Evolutionary conservation across 192 early-diverging fungal genomes (phyloP).

Genomic region (Backusella westeae): DNA sequence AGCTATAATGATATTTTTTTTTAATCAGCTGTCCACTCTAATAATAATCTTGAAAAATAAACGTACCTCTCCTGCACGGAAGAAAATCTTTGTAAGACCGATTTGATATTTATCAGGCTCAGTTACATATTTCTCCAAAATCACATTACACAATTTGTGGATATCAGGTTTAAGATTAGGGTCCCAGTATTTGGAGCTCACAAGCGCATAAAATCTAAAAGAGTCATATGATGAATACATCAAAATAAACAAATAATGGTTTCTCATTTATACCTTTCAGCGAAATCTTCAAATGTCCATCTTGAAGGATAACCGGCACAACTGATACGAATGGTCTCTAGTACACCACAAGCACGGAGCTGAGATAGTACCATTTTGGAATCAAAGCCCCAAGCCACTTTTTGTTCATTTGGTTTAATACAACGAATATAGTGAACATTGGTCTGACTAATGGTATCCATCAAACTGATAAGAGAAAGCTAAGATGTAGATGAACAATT

Average conservation of each 20-base stretch:
- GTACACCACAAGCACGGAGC: slow-evolving; percentile 96
- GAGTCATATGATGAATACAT: neutral
- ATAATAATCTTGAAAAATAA: neutral
- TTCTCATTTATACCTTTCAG: slow-evolving; percentile 57
- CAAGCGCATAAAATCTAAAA: slow-evolving; percentile 49
- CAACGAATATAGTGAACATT: slow-evolving; percentile 98
- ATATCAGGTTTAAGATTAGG: slow-evolving; percentile 45
- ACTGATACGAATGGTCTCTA: slow-evolving; percentile 98
- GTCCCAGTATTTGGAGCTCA: slow-evolving; percentile 49
- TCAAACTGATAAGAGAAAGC: slow-evolving; percentile 83
- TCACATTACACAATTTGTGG: slow-evolving; percentile 55
- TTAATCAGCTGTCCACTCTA: neutral
- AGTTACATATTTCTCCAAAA: slow-evolving; percentile 64
- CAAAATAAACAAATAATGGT: too few species aligned
- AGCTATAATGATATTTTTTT: slow-evolving; percentile 32
- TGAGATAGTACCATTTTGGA: slow-evolving; percentile 92
- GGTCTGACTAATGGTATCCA: slow-evolving; percentile 93
- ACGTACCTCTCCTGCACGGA: slow-evolving; percentile 86
- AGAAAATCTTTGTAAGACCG: slow-evolving; percentile 97
- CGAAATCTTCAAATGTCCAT: slow-evolving; percentile 87
- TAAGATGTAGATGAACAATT: neutral
- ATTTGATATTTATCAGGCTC: slow-evolving; percentile 88
- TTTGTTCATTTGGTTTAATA: slow-evolving; percentile 97
- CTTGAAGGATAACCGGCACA: slow-evolving; percentile 96
- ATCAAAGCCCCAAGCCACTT: slow-evolving; percentile 90